Conservation (phyloP, 2,329 filamentous ascomycete species). For the Ophiostoma triangulosporum region DNA sequence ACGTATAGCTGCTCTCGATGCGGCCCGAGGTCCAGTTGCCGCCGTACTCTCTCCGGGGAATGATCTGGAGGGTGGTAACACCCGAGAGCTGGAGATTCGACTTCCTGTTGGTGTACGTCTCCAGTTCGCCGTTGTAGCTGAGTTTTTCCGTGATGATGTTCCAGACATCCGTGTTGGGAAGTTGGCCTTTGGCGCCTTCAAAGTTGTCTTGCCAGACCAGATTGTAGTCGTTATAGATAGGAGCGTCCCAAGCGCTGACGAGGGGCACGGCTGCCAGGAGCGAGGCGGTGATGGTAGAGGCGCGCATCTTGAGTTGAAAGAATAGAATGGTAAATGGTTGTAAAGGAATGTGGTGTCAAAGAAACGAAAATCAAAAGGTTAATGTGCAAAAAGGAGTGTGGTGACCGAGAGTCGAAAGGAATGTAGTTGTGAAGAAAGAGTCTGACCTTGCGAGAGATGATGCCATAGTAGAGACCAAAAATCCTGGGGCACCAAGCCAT, state of each 20-base stretch:
- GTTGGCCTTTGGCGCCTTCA: conserved; percentile 24
- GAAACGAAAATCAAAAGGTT: not conserved
- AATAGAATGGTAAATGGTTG: no score
- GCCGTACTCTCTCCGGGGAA: conserved; percentile 23
- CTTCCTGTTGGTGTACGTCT: conserved; percentile 31
- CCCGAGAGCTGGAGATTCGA: conserved; percentile 37
- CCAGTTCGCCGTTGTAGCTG: conserved; percentile 35
- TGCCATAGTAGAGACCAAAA: not conserved
- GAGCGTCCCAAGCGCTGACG: conserved; percentile 24
- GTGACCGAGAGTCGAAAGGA: not conserved
- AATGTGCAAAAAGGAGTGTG: not conserved
- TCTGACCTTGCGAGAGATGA: not conserved
- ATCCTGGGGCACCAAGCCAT: not conserved
- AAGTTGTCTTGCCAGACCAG: conserved; percentile 34
- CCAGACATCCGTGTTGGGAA: conserved; percentile 29
- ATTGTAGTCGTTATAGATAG: conserved; percentile 27
- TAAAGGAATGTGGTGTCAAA: not conserved
- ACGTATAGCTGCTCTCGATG: conserved; percentile 33
- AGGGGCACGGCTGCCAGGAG: conserved; percentile 17
- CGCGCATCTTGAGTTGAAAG: conserved; percentile 8
- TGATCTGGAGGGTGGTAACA: conserved; percentile 36
- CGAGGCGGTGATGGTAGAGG: not conserved
- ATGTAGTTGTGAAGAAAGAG: not conserved
- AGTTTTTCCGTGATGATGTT: conserved; percentile 29
- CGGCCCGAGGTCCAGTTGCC: conserved; percentile 37